Base-by-base conservation (phyloP, 176 grass and related monocot genomes). In the Otatea glauca region DNA sequence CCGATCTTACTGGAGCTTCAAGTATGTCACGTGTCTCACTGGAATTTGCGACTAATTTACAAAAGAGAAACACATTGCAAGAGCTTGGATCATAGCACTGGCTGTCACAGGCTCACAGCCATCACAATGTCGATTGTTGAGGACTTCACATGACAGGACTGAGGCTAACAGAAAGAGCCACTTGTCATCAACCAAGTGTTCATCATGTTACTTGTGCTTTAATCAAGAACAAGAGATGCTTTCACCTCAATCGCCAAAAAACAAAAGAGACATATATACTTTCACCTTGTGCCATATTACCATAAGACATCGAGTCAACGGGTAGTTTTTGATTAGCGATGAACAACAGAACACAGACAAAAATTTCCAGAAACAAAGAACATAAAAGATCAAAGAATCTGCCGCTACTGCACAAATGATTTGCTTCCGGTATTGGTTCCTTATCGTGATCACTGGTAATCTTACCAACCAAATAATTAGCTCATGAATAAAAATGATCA, bases 391-490 rank as follows among this genome's bases (percentile, higher is more conserved):
- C 45, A 45, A 16, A 37, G 84, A 83, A 78, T 86, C 79, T 4
- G 73, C 79, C 83, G 56, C 59, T 66, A 47, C 44, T 16, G 66
- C 43, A 23, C 65, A 72, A 72, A 72, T 73, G 66, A 77, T 68
- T 73, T 75, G 29, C 24, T 27, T 44, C 51, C 53, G 35, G 56
- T 34, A 14, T 78, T 70, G 58, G 29, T 61, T 58, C 32, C 55
- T 23, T 72, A 73, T 79, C 79, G 74, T 75, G 74, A 49, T 72
- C 65, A 11, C 74, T 29, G 70, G 77, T 55, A 86, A 83, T 51
- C 60, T 77, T 55, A 87, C 89, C 84, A 87, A 83, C 89, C 75
- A 84, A 83, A 85, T 86, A 27, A 89, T 87, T 48, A 66, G 8
- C 29, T 32, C 6, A 17, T 61, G 73, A 78, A 82, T 32, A 55